Evolutionary conservation across 2,329 filamentous ascomycete species (phyloP).

Genomic region (Colletotrichum acutatum): DNA sequence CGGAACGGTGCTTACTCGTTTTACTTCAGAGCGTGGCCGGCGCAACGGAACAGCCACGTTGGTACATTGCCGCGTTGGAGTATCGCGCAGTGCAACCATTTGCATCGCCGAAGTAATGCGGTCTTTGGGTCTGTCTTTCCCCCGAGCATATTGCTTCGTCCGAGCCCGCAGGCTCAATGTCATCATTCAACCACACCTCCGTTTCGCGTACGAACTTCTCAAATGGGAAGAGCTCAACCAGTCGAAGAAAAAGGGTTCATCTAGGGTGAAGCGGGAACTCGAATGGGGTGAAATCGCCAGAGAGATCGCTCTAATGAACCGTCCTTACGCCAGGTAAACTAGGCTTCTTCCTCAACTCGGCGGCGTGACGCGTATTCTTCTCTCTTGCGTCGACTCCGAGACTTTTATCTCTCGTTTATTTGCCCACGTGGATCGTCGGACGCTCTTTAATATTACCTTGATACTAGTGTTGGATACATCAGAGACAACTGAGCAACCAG

Average conservation of each 20-base stretch:
- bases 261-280: constrained; percentile 75
- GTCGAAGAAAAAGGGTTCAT: constrained; percentile 51
- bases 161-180: constrained; percentile 93
- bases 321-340: constrained; percentile 80
- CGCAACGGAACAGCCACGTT: constrained; percentile 83
- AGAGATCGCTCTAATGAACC: constrained; percentile 96
- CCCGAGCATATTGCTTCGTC: constrained; percentile 95
- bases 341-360: neutral
- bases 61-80: constrained; percentile 95
- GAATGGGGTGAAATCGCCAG: constrained; percentile 91
- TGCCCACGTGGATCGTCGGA: constrained; percentile 5
- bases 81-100: constrained; percentile 94
- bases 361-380: neutral
- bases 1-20: constrained; percentile 19
- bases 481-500: neutral
- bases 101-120: constrained; percentile 99
- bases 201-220: constrained; percentile 93
- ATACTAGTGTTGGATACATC: neutral
- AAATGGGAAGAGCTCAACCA: constrained; percentile 92
- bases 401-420: neutral
- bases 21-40: constrained; percentile 77
- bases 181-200: constrained; percentile 96
- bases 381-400: neutral
- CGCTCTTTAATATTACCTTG: neutral
- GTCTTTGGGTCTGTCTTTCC: constrained; percentile 81